Evolutionary conservation across 768 basidiomycete species (phyloP).

Genomic region (Boletus subcaerulescens): DNA sequence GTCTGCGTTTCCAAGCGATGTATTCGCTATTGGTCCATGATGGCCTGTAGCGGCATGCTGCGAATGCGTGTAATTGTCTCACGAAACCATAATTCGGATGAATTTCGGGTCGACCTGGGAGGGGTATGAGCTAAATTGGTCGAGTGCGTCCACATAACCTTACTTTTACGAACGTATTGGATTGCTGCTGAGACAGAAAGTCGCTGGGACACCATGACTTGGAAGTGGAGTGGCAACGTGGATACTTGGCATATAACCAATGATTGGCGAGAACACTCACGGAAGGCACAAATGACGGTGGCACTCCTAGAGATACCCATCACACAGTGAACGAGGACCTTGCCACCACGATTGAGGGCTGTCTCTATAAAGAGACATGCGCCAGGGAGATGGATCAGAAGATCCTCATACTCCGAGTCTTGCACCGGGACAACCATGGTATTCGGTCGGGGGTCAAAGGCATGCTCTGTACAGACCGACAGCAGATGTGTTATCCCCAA

Average conservation of each 20-base stretch:
- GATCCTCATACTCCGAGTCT: conserved; percentile 49
- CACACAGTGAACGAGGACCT: conserved; percentile 67
- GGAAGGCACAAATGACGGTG: conserved; percentile 55
- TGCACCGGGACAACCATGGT: conserved; percentile 36
- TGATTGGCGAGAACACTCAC: conserved; percentile 33
- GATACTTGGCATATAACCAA: not conserved
- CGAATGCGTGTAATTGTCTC: conserved; percentile 56
- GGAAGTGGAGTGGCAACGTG: not conserved
- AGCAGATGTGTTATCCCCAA: conserved; percentile 54
- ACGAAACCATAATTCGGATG: conserved; percentile 50
- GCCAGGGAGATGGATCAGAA: conserved; percentile 61
- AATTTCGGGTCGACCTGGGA: conserved; percentile 36
- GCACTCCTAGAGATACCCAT: conserved; percentile 73
- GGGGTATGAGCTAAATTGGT: conserved; percentile 6
- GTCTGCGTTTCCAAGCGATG: conserved; percentile 55
- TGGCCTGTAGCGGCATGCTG: conserved; percentile 47
- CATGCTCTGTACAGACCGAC: conserved; percentile 56
- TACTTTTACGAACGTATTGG: conserved; percentile 48
- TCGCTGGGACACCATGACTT: conserved; percentile 51
- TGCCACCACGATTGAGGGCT: conserved; percentile 50
- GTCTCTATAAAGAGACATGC: conserved; percentile 61
- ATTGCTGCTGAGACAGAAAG: conserved; percentile 45
- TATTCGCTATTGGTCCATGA: conserved; percentile 44
- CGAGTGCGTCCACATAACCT: conserved; percentile 11
- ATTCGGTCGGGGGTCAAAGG: conserved; percentile 39